Conservation (phyloP, 1,284 basidiomycete genomes). For the Naganishia liquefaciens region DNA sequence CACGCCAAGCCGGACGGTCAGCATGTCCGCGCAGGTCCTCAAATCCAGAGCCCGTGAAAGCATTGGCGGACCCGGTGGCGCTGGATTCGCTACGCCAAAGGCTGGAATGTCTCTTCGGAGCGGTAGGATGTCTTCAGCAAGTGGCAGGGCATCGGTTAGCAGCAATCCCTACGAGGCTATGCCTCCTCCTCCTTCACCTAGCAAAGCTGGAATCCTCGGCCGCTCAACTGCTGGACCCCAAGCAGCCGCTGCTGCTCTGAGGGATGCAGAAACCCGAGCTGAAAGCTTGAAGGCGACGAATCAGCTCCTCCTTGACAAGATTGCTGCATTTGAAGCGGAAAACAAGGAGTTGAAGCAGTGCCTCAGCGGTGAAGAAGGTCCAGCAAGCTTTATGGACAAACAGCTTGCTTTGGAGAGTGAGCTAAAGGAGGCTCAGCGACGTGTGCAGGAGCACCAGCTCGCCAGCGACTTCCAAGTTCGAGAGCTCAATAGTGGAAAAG, state of each 20-base stretch:
- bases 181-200: conserved; percentile 54
- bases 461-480: conserved; percentile 33
- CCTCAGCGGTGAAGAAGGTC: conserved; percentile 21
- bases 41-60: conserved; percentile 41
- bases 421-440: conserved; percentile 31
- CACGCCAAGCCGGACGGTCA: conserved; percentile 36
- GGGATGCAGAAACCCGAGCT: conserved; percentile 8
- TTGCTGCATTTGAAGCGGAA: conserved; percentile 49
- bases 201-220: conserved; percentile 38
- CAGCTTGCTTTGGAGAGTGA: conserved; percentile 14
- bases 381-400: neutral
- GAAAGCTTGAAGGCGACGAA: conserved; percentile 25
- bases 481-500: conserved; percentile 27
- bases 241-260: conserved; percentile 5
- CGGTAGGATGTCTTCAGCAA: conserved; percentile 27
- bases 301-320: conserved; percentile 59
- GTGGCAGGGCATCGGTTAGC: conserved; percentile 37
- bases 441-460: conserved; percentile 29
- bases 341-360: conserved; percentile 45
- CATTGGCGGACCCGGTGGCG: conserved; percentile 38
- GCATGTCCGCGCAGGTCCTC: conserved; percentile 34
- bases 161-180: conserved; percentile 46
- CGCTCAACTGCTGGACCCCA: conserved; percentile 29
- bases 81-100: conserved; percentile 48
- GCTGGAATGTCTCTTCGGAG: conserved; percentile 31